Percentiles rank a stretch among this genome's conserved stretches.
These are phyloP conservation scores for Piper betle DNA, from an alignment of 164 flowering plant species.

Conservation along the genomic window DNA sequence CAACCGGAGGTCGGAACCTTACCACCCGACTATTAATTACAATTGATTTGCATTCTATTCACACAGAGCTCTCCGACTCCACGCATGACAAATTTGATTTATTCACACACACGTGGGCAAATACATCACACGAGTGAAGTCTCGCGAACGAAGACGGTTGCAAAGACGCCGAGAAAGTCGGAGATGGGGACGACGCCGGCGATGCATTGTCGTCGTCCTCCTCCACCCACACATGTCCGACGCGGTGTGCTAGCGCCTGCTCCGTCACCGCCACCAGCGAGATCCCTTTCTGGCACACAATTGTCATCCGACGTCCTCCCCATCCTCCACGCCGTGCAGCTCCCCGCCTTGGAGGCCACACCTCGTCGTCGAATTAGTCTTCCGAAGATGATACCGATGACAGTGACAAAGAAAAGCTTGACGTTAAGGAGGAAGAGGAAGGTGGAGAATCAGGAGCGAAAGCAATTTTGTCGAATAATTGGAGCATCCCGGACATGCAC, in stretches of 20 bases:
- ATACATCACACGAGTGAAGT: neutral
- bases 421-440: slow-evolving; percentile 8
- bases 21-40: too few species aligned
- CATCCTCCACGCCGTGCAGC: slow-evolving; percentile 53
- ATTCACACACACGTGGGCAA: too few species aligned
- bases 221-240: slow-evolving; percentile 80
- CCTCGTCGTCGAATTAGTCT: slow-evolving; percentile 24
- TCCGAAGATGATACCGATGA: slow-evolving; percentile 23
- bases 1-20: too few species aligned
- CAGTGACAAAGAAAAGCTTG: neutral
- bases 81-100: too few species aligned
- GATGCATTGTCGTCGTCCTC: slow-evolving; percentile 57
- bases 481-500: slow-evolving; percentile 36
- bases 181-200: slow-evolving; percentile 72
- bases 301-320: slow-evolving; percentile 57
- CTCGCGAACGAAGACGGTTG: slow-evolving; percentile 25
- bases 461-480: slow-evolving; percentile 12
- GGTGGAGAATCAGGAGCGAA: too few species aligned
- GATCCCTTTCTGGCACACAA: slow-evolving; percentile 66
- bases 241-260: slow-evolving; percentile 85
- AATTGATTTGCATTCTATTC: too few species aligned
- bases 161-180: slow-evolving; percentile 50
- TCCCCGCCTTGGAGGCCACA: slow-evolving; percentile 6
- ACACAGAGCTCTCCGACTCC: too few species aligned
- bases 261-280: slow-evolving; percentile 89